A percentile compares a stretch with the other conserved stretches of the same genome.
phyloP scores from a whole-genome alignment of 2,329 filamentous ascomycete species.

The Cladosporium colombiae region DNA sequence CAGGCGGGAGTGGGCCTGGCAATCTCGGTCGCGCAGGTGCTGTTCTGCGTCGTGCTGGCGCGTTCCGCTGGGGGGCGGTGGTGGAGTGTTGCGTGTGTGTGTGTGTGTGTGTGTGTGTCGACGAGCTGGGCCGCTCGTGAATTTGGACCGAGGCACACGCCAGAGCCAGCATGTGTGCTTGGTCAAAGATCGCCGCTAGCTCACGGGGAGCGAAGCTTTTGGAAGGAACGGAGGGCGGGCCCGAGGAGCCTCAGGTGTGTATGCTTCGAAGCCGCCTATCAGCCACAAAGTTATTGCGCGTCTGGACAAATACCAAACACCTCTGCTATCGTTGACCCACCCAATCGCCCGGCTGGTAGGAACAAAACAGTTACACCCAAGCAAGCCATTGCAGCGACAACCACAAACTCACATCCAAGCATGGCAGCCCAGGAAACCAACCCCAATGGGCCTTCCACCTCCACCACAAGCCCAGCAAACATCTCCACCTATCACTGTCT shows the following conservation, averaged over 20 bases:
- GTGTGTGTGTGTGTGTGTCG: slow-evolving; percentile 12
- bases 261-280: neutral
- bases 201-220: neutral
- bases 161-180: neutral
- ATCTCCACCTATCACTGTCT: slow-evolving; percentile 61
- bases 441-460: slow-evolving; percentile 9
- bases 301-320: neutral
- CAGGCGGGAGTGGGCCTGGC: neutral
- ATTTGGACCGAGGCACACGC: slow-evolving; percentile 7
- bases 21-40: neutral
- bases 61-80: slow-evolving; percentile 4
- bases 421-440: slow-evolving; percentile 15
- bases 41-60: neutral
- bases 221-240: neutral
- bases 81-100: slow-evolving; percentile 10
- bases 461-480: slow-evolving; percentile 16
- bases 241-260: neutral
- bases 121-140: neutral
- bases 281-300: neutral
- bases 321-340: neutral
- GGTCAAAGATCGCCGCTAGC: neutral
- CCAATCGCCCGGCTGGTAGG: neutral
- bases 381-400: neutral
- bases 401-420: neutral
- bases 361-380: neutral